Base-by-base conservation (phyloP, 1,284 basidiomycete species). In the Grifola frondosa region DNA sequence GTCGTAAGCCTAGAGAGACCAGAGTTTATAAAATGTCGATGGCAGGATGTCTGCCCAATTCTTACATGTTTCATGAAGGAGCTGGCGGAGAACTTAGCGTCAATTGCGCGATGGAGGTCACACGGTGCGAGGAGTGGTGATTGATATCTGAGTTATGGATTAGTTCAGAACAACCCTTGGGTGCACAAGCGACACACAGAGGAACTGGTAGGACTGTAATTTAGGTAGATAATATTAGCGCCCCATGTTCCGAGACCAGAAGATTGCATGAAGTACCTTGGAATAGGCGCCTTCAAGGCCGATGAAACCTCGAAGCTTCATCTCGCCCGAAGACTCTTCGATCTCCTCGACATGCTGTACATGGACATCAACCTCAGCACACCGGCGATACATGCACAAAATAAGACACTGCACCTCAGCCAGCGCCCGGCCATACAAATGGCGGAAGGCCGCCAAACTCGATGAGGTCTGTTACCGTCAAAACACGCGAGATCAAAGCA, bases 171-270 rank as follows among this genome's bases (percentile, higher is more conserved):
- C 22, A n/a, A n/a, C n/a, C n/a, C n/a, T n/a, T n/a, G n/a, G n/a
- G n/a, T n/a, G n/a, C n/a, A n/a, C n/a, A n/a, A n/a, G n/a, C n/a
- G 15, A 63, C 82, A 54, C 61, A 91, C 91, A 94, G 33, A 95
- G 65, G 65, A 84, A 88, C 63, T 94, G 91, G 63, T 88, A 78
- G n/a, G 75, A 62, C 90, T 92, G 53, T 35, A 34, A n/a, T 36
- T 50, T 29, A 53, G 30, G 58, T 42, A 19, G 17, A 31, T 23
- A 13, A 19, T 40, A n/a, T n/a, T n/a, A n/a, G n/a, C n/a, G n/a
- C n/a, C n/a, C n/a, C 21, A 24, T 15, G 22, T 8, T 25, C 11
- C 17, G 11, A 29, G 4, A 20, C 17, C 4, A 22, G 15, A 21
- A 25, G 37, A 11, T 28, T 26, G n/a, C 7, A 30, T 17, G 30